These are phyloP conservation scores for Penicillium mononematosum DNA, from an alignment of 495 filamentous ascomycete genomes.

Conservation along the genomic window DNA sequence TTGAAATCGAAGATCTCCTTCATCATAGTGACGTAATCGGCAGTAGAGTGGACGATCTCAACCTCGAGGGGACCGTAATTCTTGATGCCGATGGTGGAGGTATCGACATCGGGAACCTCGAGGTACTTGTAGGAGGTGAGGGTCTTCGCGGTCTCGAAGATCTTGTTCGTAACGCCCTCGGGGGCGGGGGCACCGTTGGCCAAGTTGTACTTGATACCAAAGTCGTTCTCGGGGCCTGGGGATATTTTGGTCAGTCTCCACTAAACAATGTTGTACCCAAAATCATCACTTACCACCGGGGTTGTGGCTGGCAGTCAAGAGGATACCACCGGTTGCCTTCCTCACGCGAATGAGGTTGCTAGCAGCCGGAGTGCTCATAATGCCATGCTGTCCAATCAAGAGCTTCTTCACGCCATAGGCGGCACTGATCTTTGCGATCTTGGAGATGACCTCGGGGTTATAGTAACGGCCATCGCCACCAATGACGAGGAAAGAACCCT, in stretches of 20 bases:
- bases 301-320: conserved; percentile 97
- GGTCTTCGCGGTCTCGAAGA: conserved; percentile 84
- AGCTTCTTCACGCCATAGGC: conserved; percentile 99
- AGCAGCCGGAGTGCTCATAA: conserved; percentile 92
- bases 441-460: conserved; percentile 92
- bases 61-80: conserved; percentile 85
- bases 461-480: conserved; percentile 96
- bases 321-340: conserved; percentile 91
- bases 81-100: conserved; percentile 74
- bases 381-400: conserved; percentile 90
- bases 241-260: conserved; percentile 1
- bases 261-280: not conserved
- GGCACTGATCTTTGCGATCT: conserved; percentile 95
- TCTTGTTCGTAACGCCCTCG: conserved; percentile 95
- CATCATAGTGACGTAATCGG: conserved; percentile 91
- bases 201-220: conserved; percentile 99
- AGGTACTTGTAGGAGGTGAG: conserved; percentile 89
- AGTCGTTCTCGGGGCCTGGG: conserved; percentile 85
- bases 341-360: conserved; percentile 92
- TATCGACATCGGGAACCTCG: conserved; percentile 83
- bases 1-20: conserved; percentile 98
- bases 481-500: conserved; percentile 90
- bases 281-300: conserved; percentile 72
- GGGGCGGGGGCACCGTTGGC: conserved; percentile 93
- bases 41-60: conserved; percentile 87